Conservation (phyloP, 495 filamentous ascomycete species). For the Bacidia rubella region DNA sequence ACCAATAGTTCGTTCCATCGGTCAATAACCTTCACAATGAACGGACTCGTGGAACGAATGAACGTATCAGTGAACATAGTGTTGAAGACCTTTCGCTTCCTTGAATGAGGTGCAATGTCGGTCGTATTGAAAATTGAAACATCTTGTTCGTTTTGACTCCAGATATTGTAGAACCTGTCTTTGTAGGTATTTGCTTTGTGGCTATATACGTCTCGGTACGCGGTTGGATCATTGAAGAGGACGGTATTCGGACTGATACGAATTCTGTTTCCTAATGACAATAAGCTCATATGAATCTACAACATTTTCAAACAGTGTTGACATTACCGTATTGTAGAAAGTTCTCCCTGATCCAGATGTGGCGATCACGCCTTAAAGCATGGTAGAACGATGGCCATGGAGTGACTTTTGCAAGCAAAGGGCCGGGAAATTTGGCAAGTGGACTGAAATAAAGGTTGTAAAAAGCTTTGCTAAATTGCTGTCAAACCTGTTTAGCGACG, state of each 20-base stretch:
- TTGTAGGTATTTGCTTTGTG: constrained; percentile 6
- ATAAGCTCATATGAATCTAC: background rate
- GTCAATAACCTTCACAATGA: constrained; percentile 4
- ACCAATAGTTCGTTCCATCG: background rate
- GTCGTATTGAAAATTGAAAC: constrained; percentile 17
- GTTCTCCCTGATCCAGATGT: constrained; percentile 7
- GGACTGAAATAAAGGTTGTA: constrained; percentile 24
- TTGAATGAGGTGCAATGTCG: constrained; percentile 10
- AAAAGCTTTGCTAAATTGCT: background rate
- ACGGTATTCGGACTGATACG: constrained; percentile 16
- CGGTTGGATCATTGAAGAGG: constrained; percentile 10
- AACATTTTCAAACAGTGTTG: no score
- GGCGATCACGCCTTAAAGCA: constrained; percentile 10
- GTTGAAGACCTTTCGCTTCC: constrained; percentile 12
- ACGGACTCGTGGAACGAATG: constrained; percentile 13
- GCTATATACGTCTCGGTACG: constrained; percentile 15
- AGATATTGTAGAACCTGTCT: constrained; percentile 18
- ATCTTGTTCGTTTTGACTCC: constrained; percentile 10
- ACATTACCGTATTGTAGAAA: constrained; percentile 13
- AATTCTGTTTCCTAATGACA: constrained; percentile 6
- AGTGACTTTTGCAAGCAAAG: constrained; percentile 16
- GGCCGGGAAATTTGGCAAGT: constrained; percentile 18
- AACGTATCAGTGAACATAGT: constrained; percentile 15
- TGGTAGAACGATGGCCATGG: background rate
- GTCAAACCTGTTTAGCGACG: no score